Conservation (phyloP, 2,329 filamentous ascomycete genomes). For the Fusarium sp. region DNA sequence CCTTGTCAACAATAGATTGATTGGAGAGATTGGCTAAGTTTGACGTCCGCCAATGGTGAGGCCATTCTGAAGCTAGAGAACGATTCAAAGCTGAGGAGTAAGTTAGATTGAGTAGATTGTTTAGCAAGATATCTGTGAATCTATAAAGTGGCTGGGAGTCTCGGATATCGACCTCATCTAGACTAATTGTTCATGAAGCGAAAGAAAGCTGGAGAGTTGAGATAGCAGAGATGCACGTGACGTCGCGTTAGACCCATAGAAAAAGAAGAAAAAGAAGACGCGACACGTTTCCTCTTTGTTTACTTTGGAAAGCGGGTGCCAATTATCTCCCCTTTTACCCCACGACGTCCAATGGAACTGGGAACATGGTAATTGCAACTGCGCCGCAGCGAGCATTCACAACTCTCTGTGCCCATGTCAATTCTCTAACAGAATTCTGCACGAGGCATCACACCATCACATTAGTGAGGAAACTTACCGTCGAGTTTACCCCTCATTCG, state of each 20-base stretch:
- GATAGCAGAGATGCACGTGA: constrained; percentile 34
- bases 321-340: constrained; percentile 35
- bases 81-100: neutral
- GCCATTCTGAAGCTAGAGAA: neutral
- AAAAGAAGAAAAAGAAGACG: constrained; percentile 17
- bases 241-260: constrained; percentile 25
- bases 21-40: neutral
- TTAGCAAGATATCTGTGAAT: neutral
- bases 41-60: neutral
- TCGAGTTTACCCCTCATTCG: constrained; percentile 44
- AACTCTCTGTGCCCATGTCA: constrained; percentile 29
- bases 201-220: neutral
- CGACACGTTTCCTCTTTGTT: constrained; percentile 43
- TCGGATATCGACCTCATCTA: neutral
- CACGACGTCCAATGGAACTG: constrained; percentile 11
- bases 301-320: constrained; percentile 38
- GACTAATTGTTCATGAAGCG: neutral
- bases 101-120: neutral
- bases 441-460: constrained; percentile 44
- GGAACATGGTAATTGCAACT: constrained; percentile 13
- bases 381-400: constrained; percentile 21
- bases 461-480: constrained; percentile 15
- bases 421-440: constrained; percentile 46
- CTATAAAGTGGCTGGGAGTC: neutral
- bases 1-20: neutral